phyloP scores from a whole-genome alignment of 805 yeast species.

The Metschnikowia drakensbergensis region DNA sequence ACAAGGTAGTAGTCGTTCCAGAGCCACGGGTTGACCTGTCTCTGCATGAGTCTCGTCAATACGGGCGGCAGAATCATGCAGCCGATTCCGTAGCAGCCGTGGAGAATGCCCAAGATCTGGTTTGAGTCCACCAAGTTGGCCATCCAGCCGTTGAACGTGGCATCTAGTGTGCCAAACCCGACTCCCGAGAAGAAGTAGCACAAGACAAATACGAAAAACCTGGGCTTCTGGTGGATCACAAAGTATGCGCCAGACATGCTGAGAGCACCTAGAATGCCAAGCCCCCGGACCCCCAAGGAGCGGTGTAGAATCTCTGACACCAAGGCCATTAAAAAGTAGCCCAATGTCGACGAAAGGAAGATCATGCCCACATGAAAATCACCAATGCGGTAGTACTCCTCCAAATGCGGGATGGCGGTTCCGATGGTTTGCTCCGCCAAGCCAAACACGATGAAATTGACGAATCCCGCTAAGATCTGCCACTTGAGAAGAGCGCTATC shows the following conservation, averaged over 20 bases:
- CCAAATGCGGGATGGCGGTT: slow-evolving; percentile 51
- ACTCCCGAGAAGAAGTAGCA: slow-evolving; percentile 46
- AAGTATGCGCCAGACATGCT: slow-evolving; percentile 37
- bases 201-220: slow-evolving; percentile 37
- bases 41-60: slow-evolving; percentile 38
- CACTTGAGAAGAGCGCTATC: slow-evolving; percentile 33
- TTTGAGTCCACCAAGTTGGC: slow-evolving; percentile 46
- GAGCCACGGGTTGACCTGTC: slow-evolving; percentile 35
- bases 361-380: slow-evolving; percentile 47
- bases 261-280: slow-evolving; percentile 31
- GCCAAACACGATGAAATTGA: slow-evolving; percentile 47
- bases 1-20: slow-evolving; percentile 48
- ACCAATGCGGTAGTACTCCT: slow-evolving; percentile 44
- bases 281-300: slow-evolving; percentile 47
- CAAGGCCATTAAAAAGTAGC: slow-evolving; percentile 54
- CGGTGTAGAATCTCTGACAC: slow-evolving; percentile 41
- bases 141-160: slow-evolving; percentile 52
- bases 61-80: slow-evolving; percentile 49
- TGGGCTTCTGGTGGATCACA: slow-evolving; percentile 38
- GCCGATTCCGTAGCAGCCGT: slow-evolving; percentile 52
- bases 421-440: slow-evolving; percentile 61
- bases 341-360: slow-evolving; percentile 50
- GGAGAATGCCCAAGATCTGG: slow-evolving; percentile 49
- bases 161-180: slow-evolving; percentile 56
- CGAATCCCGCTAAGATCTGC: slow-evolving; percentile 41